Evolutionary conservation across 164 flowering plant species (phyloP).

Genomic region (Echeveria elegans): DNA sequence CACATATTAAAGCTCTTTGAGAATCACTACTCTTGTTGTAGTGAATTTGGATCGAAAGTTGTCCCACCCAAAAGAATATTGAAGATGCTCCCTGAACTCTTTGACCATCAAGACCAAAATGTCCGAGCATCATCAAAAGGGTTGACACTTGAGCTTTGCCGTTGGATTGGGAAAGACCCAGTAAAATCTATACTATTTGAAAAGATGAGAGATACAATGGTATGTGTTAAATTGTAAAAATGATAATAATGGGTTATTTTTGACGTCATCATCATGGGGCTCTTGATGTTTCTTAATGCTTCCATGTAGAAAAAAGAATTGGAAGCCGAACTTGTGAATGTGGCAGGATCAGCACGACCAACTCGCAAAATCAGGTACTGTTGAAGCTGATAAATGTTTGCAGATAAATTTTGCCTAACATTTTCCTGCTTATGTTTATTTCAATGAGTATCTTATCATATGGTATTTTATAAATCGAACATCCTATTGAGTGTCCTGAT

Average conservation of each 20-base stretch:
- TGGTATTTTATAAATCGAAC: too few species aligned
- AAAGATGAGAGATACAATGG: conserved; percentile 99
- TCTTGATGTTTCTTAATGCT: not conserved
- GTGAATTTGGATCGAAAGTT: conserved; percentile 94
- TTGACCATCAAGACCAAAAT: conserved; percentile 99
- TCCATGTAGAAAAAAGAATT: conserved; percentile 81
- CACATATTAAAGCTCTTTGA: not conserved
- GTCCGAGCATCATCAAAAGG: conserved; percentile 98
- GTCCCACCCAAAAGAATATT: conserved; percentile 90
- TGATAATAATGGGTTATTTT: not conserved
- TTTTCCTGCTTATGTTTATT: not conserved
- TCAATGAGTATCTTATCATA: not conserved
- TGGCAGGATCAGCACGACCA: conserved; percentile 12
- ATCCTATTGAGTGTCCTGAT: not conserved
- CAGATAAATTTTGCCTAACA: not conserved
- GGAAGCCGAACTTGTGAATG: conserved; percentile 98
- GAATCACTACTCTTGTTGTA: conserved; percentile 16
- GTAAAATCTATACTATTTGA: conserved; percentile 91
- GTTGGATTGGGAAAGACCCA: conserved; percentile 98
- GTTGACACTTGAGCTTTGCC: conserved; percentile 93
- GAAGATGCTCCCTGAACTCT: conserved; percentile 98
- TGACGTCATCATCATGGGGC: not conserved
- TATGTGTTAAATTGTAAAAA: conserved; percentile 14
- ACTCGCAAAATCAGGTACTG: conserved; percentile 67
- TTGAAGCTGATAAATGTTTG: not conserved